Base-by-base conservation (phyloP, 1,284 basidiomycete genomes). In the Amylostereum areolatum region DNA sequence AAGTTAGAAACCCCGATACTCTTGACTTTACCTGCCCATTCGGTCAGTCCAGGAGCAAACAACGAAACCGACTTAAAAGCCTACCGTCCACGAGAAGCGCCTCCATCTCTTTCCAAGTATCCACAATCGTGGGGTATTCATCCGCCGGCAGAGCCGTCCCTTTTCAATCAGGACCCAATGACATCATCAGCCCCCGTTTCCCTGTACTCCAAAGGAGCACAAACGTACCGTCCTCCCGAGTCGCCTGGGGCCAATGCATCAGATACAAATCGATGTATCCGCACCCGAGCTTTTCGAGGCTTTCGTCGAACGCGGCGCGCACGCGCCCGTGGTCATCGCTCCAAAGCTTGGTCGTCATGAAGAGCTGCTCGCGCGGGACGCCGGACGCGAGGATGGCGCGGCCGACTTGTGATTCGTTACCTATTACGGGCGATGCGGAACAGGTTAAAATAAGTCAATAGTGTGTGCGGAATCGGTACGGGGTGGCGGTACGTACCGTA, bases 201-300 rank as follows among this genome's bases (percentile, higher is more conserved):
- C n/a, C n/a, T n/a, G n/a, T n/a, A n/a, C n/a, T n/a, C 28, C 24
- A 39, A 5, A 40, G 32, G 7, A 31, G 11, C 18, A 25, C 8
- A 37, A 32, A 43, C 30, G 12, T n/a, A 48, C 49, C 54, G 37
- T 56, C 59, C 41, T 53, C 53, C 36, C 52, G 46, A 4, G 56
- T 6, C 5, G 41, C 56, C 43, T 57, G 45, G 34, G 64, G 66
- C 80, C 81, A 85, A 65, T 87, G 84, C 63, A 88, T 74, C 25
- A 89, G 71, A 64, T 83, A 89, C 25, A 89, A 65, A 60, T 89
- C 85, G 47, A 89, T 72, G 64, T 89, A 88, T 27, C 74, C 80
- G 36, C 78, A 55, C 31, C 73, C 73, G 11, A 89, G 73, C 55
- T 75, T 72, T 47, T 72, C 64, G 27, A 89, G 67, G 7, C 77